Evolutionary conservation across 192 early-diverging fungal genomes (phyloP).

Genomic region (Geranomyces michiganensis): DNA sequence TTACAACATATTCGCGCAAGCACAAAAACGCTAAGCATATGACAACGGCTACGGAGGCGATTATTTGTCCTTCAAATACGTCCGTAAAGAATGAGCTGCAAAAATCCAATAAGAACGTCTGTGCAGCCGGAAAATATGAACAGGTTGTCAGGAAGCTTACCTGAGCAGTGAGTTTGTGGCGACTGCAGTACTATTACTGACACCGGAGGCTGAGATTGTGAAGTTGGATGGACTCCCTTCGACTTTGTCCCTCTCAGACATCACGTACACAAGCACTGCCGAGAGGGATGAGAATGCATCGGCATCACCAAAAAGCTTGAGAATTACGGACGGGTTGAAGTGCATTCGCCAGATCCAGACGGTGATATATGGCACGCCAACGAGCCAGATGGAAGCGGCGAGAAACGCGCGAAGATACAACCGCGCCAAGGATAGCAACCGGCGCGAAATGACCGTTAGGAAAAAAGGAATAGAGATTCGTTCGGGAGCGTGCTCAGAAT

Average conservation of each 20-base stretch:
- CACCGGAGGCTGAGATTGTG: background rate
- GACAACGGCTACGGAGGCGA: constrained; percentile 74
- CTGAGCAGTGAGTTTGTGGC: background rate
- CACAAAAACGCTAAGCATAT: constrained; percentile 79
- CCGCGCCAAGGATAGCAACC: background rate
- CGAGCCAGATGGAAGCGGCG: constrained; percentile 76
- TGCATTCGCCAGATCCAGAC: constrained; percentile 85
- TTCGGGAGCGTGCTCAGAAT: constrained; percentile 38
- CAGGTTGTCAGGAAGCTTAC: no score
- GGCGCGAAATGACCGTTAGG: constrained; percentile 23
- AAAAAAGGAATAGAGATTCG: constrained; percentile 36
- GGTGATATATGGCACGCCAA: constrained; percentile 78
- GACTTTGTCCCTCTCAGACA: background rate
- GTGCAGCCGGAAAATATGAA: background rate
- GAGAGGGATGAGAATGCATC: no score
- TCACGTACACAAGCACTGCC: no score
- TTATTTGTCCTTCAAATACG: constrained; percentile 83
- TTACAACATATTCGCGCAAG: constrained; percentile 86
- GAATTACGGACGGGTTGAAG: constrained; percentile 50
- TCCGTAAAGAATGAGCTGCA: constrained; percentile 43
- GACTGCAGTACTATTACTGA: background rate
- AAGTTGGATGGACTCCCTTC: background rate
- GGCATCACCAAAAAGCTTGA: background rate
- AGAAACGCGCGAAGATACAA: constrained; percentile 63
- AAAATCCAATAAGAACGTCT: no score